phyloP scores from a whole-genome alignment of 169 alveolate species.

The Eimeria maxima region DNA sequence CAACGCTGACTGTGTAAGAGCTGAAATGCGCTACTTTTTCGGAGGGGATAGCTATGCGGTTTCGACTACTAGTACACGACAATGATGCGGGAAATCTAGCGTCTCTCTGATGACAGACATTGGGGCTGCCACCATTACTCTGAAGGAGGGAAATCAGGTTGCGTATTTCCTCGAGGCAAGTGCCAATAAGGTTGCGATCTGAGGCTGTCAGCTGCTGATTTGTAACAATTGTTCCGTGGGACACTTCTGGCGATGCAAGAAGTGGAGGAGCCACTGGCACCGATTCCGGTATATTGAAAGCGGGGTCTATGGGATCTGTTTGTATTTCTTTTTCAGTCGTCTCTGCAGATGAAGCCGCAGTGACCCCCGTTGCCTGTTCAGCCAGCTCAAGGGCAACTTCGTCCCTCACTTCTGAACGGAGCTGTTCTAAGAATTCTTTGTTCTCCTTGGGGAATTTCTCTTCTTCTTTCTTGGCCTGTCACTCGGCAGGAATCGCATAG shows the following conservation, averaged over 20 bases:
- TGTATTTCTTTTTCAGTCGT: constrained; percentile 28
- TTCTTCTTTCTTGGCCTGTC: constrained; percentile 42
- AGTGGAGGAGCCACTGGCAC: neutral
- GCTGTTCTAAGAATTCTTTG: constrained; percentile 33
- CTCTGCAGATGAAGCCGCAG: neutral
- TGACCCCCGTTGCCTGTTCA: constrained; percentile 22
- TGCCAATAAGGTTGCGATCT: constrained; percentile 8
- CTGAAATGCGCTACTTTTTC: too few species aligned
- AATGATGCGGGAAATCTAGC: neutral
- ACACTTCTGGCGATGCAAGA: neutral
- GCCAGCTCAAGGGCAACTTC: constrained; percentile 50
- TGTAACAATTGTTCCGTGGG: neutral
- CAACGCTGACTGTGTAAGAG: neutral
- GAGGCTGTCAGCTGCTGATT: constrained; percentile 12
- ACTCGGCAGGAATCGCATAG: neutral
- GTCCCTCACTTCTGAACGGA: constrained; percentile 26
- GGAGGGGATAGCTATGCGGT: neutral
- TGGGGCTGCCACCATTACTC: neutral
- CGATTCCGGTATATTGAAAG: neutral
- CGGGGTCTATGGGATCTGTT: constrained; percentile 19
- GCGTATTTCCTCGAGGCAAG: constrained; percentile 46
- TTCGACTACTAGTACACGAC: neutral
- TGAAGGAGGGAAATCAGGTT: neutral
- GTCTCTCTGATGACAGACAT: neutral
- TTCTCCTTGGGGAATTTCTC: constrained; percentile 2